phyloP scores from a whole-genome alignment of 2,329 filamentous ascomycete species.

The Balansia obtecta region DNA sequence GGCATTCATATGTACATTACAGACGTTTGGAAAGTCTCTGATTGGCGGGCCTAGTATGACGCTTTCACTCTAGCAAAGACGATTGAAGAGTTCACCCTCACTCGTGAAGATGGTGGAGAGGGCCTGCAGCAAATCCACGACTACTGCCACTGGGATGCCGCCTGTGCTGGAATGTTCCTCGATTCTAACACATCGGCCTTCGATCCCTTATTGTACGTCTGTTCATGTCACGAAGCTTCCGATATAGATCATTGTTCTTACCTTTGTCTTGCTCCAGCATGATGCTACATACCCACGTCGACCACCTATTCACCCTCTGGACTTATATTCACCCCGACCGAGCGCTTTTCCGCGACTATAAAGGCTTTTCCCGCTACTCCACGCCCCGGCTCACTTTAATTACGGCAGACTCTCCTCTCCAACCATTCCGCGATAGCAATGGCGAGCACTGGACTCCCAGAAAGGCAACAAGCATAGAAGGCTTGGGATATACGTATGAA shows the following conservation, averaged over 20 bases:
- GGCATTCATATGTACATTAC: neutral
- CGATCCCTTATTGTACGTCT: conserved; percentile 31
- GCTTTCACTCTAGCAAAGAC: conserved; percentile 23
- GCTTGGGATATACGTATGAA: conserved; percentile 27
- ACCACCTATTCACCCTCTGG: conserved; percentile 50
- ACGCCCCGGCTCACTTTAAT: conserved; percentile 27
- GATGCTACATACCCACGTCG: conserved; percentile 45
- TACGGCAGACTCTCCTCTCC: conserved; percentile 31
- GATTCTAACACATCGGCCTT: conserved; percentile 28
- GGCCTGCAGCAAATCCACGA: conserved; percentile 33
- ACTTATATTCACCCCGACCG: conserved; percentile 28
- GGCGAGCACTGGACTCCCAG: conserved; percentile 30
- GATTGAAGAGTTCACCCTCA: conserved; percentile 24
- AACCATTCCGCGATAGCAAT: conserved; percentile 34
- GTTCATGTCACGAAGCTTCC: neutral
- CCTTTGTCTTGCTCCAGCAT: conserved; percentile 15
- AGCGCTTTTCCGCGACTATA: conserved; percentile 24
- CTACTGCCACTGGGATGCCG: conserved; percentile 27
- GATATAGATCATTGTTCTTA: neutral
- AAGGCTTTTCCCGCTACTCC: conserved; percentile 24
- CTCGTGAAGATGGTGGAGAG: conserved; percentile 22
- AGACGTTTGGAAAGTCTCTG: neutral
- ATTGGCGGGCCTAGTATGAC: conserved; percentile 22
- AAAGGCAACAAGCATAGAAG: conserved; percentile 19
- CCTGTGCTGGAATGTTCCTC: conserved; percentile 29